Conservation (phyloP, 345 rosid genomes). For the Salix brachista region DNA sequence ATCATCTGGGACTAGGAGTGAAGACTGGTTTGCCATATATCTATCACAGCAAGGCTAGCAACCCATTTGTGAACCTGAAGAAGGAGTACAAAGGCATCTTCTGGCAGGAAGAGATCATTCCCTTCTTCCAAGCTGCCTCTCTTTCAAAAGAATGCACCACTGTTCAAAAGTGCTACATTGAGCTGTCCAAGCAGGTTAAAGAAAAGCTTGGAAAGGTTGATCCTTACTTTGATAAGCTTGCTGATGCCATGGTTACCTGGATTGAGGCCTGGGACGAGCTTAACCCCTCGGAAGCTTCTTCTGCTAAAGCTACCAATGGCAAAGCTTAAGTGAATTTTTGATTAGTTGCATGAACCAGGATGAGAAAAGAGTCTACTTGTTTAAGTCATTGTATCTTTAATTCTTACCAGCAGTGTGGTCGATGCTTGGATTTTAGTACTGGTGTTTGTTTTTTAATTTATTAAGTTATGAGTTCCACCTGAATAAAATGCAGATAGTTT, state of each 20-base stretch:
- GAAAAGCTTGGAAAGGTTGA: constrained; percentile 71
- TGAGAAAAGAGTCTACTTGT: background rate
- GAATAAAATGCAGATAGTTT: background rate
- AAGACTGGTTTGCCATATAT: constrained; percentile 87
- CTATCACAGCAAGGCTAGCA: constrained; percentile 94
- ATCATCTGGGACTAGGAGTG: constrained; percentile 80
- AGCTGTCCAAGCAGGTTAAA: constrained; percentile 71
- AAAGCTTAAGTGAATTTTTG: constrained; percentile 31
- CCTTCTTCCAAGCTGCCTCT: constrained; percentile 63
- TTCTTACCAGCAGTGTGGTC: background rate
- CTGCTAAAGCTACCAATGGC: constrained; percentile 28
- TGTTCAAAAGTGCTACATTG: constrained; percentile 80
- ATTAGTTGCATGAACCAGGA: background rate
- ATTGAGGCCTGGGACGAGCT: constrained; percentile 97
- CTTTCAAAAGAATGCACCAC: constrained; percentile 75
- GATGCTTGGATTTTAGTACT: background rate
- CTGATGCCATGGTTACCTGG: constrained; percentile 94
- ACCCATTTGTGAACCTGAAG: constrained; percentile 85
- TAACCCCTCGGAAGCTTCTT: constrained; percentile 44
- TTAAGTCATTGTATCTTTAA: constrained; percentile 6
- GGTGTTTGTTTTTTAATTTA: constrained; percentile 14
- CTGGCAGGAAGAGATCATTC: constrained; percentile 98
- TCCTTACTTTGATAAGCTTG: constrained; percentile 81
- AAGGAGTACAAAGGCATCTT: constrained; percentile 89
- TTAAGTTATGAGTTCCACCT: background rate